These are phyloP conservation scores for Arthrobotrys musiformis DNA, from an alignment of 2,329 filamentous ascomycete genomes.

Conservation along the genomic window DNA sequence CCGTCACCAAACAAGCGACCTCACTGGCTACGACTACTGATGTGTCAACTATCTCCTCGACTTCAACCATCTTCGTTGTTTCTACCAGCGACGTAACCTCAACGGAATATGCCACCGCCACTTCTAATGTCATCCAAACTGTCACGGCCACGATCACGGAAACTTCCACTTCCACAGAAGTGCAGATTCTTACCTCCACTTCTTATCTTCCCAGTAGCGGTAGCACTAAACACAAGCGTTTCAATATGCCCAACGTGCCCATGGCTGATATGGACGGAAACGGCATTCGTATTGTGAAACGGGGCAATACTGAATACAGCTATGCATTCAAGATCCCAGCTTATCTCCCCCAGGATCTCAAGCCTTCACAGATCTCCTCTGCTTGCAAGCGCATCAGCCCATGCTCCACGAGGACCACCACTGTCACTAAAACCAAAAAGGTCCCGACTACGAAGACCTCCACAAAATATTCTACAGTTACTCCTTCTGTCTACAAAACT, in stretches of 20 bases:
- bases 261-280: not conserved
- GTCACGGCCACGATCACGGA: not conserved
- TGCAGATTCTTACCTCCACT: not conserved
- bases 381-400: conserved; percentile 13
- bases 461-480: not conserved
- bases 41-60: not conserved
- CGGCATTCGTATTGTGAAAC: not conserved
- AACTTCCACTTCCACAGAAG: not conserved
- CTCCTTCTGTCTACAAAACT: not conserved
- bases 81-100: not conserved
- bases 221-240: not conserved
- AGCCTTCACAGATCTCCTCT: not conserved
- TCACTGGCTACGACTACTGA: not conserved
- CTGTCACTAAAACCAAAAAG: not conserved
- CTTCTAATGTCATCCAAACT: conserved; percentile 2
- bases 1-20: not conserved
- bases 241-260: too few relatives aligned
- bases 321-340: conserved; percentile 9
- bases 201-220: not conserved
- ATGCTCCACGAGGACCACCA: not conserved
- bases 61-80: conserved; percentile 1
- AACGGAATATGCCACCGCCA: not conserved
- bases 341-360: conserved; percentile 17
- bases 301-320: not conserved
- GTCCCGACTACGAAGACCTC: not conserved